Conservation (phyloP, 495 filamentous ascomycete genomes). For the Talaromyces proteolyticus region DNA sequence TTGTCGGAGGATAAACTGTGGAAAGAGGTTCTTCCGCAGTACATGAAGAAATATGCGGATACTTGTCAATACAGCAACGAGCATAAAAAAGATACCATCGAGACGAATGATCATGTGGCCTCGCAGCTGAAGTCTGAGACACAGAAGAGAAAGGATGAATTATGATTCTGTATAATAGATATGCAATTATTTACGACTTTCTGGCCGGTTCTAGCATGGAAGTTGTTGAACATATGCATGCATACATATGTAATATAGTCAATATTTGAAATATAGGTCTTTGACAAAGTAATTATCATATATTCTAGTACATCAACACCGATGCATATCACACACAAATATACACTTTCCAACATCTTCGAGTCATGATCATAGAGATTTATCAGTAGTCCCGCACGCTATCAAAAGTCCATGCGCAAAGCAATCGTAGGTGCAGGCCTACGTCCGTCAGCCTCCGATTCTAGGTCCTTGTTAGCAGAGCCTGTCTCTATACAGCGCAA, state of each 20-base stretch:
- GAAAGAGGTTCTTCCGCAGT: slow-evolving; percentile 34
- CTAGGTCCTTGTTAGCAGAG: slow-evolving; percentile 22
- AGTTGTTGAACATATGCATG: not conserved
- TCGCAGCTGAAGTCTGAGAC: not conserved
- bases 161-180: slow-evolving; percentile 10
- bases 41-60: slow-evolving; percentile 37
- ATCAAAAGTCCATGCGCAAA: slow-evolving; percentile 85
- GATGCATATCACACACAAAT: too few species aligned
- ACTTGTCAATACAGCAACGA: slow-evolving; percentile 21
- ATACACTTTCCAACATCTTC: too few species aligned
- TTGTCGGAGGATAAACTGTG: slow-evolving; percentile 30
- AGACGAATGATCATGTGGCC: not conserved
- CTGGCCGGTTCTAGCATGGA: too few species aligned
- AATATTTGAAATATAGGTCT: not conserved
- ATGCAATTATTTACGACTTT: slow-evolving; percentile 1
- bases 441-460: slow-evolving; percentile 31
- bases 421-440: slow-evolving; percentile 78
- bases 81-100: not conserved
- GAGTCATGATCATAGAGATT: not conserved
- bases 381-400: not conserved
- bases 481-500: slow-evolving; percentile 47
- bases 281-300: too few species aligned
- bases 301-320: too few species aligned
- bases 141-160: slow-evolving; percentile 15
- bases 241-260: not conserved